These are phyloP conservation scores for Aechmea fasciata DNA, from an alignment of 176 grass and related monocot species.

Conservation along the genomic window DNA sequence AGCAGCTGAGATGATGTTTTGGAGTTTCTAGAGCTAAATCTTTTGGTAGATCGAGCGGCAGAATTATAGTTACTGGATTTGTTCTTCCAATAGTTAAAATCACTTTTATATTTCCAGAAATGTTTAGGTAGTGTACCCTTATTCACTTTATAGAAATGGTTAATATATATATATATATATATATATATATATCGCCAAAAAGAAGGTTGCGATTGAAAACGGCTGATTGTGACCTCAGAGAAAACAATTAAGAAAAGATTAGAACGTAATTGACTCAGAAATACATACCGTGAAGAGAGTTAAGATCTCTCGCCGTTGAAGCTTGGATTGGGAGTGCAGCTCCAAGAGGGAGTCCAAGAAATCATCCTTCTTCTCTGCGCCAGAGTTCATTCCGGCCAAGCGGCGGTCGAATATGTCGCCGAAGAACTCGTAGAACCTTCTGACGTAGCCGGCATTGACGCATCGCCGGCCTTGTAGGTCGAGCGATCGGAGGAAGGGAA, in stretches of 20 bases:
- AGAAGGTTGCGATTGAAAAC: too few species aligned
- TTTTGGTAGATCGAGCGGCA: not conserved
- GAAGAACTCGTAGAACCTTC: not conserved
- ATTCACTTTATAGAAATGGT: too few species aligned
- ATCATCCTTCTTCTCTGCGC: not conserved
- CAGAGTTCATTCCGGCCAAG: not conserved
- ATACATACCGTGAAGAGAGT: constrained; percentile 13
- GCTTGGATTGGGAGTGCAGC: constrained; percentile 10
- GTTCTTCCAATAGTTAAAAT: not conserved
- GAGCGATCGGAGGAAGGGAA: constrained; percentile 21
- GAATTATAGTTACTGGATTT: too few species aligned
- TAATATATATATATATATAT: too few species aligned
- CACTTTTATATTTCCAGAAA: not conserved
- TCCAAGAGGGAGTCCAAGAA: constrained; percentile 34
- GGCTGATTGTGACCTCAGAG: too few species aligned
- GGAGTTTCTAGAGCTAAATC: not conserved
- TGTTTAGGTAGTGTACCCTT: too few species aligned
- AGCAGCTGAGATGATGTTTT: not conserved
- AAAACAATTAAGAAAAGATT: too few species aligned
- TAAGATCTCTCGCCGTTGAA: constrained; percentile 6
- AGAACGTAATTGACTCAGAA: too few species aligned
- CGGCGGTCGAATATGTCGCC: constrained; percentile 15
- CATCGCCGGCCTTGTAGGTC: constrained; percentile 33
- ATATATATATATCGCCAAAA: too few species aligned
- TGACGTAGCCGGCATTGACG: not conserved